Conservation (phyloP, 805 yeast species). For the Allodekkera sacchari region DNA sequence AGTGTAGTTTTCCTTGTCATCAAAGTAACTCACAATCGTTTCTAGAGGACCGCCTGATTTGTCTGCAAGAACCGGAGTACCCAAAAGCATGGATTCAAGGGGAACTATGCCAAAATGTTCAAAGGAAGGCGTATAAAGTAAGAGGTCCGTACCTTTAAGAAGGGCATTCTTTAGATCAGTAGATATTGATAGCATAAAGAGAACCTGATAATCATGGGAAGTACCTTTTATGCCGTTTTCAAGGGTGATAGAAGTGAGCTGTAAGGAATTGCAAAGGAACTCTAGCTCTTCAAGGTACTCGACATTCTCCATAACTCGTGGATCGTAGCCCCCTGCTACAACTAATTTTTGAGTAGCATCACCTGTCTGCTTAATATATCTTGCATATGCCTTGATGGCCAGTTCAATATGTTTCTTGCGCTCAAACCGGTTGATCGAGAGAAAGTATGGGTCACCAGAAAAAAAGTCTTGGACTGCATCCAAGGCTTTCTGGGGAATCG, state of each 20-base stretch:
- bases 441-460: conserved; percentile 33
- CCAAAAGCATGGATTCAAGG: conserved; percentile 81
- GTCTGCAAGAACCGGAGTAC: conserved; percentile 78
- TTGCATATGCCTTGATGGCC: conserved; percentile 63
- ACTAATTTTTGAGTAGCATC: conserved; percentile 41
- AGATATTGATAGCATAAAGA: conserved; percentile 73
- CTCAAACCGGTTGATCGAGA: conserved; percentile 87
- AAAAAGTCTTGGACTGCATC: conserved; percentile 29
- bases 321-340: conserved; percentile 89
- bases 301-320: conserved; percentile 66
- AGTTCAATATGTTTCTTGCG: conserved; percentile 72
- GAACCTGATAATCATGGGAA: conserved; percentile 13
- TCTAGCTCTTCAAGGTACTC: conserved; percentile 58
- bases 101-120: conserved; percentile 99
- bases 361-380: conserved; percentile 27
- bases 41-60: conserved; percentile 92
- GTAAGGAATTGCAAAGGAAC: conserved; percentile 29
- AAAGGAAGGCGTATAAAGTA: conserved; percentile 80
- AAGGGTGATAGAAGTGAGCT: conserved; percentile 1
- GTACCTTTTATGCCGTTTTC: too few relatives aligned
- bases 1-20: conserved; percentile 26
- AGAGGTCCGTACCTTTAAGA: conserved; percentile 44
- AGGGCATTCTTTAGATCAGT: conserved; percentile 56
- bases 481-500: conserved; percentile 12
- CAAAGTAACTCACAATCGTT: conserved; percentile 39